phyloP scores from a whole-genome alignment of 2,329 filamentous ascomycete genomes.

The Colletotrichum sp. region DNA sequence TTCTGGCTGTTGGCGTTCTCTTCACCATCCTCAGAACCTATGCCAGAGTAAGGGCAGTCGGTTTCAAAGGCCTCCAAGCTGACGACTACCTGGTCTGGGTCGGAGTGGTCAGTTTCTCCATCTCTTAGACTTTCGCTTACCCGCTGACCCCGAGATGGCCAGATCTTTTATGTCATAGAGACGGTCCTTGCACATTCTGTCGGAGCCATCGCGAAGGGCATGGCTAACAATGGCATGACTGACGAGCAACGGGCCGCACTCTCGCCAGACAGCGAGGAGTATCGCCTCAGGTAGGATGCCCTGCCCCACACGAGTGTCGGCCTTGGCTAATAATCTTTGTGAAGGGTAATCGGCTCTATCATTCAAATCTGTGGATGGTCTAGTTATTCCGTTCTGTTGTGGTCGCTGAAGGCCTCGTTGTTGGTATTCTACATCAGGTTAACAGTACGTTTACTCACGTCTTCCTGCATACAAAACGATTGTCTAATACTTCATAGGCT shows the following conservation, averaged over 20 bases:
- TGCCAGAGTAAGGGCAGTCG: slow-evolving; percentile 35
- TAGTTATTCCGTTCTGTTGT: slow-evolving; percentile 56
- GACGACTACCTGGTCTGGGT: slow-evolving; percentile 41
- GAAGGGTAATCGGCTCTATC: slow-evolving; percentile 57
- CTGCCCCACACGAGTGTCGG: rapidly evolving
- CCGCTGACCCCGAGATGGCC: not conserved
- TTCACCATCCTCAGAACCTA: slow-evolving; percentile 41
- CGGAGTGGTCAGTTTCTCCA: slow-evolving; percentile 35
- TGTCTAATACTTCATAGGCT: slow-evolving; percentile 28
- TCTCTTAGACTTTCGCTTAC: slow-evolving; percentile 25
- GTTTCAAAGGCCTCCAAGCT: slow-evolving; percentile 31
- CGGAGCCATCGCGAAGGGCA: slow-evolving; percentile 47
- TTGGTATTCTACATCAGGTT: slow-evolving; percentile 51
- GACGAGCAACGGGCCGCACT: slow-evolving; percentile 50
- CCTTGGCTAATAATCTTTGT: not conserved
- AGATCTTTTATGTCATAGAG: slow-evolving; percentile 58
- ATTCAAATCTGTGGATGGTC: slow-evolving; percentile 60
- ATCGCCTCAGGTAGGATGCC: slow-evolving; percentile 33
- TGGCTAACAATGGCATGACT: slow-evolving; percentile 64
- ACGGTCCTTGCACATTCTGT: not conserved
- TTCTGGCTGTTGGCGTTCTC: slow-evolving; percentile 35
- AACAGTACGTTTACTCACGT: slow-evolving; percentile 7
- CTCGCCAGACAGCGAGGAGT: slow-evolving; percentile 49
- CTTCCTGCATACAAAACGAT: rapidly evolving
- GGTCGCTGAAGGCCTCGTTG: slow-evolving; percentile 59